Conservation (phyloP, 2,329 filamentous ascomycete genomes). For the Plectosphaerella sp. region DNA sequence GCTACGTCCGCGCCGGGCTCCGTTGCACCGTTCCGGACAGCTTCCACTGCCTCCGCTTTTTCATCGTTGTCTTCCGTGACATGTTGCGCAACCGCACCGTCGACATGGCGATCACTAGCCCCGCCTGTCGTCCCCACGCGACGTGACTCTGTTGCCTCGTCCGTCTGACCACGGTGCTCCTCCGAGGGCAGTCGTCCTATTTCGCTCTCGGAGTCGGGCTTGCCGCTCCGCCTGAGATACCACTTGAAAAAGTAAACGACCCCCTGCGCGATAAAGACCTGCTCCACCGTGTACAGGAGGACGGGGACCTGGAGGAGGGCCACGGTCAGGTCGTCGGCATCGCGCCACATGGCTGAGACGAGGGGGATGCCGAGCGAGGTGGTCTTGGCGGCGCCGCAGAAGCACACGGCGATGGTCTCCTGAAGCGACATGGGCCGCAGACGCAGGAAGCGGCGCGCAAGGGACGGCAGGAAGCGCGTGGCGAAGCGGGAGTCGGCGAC, state of each 20-base stretch:
- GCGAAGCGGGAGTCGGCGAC: conserved; percentile 23
- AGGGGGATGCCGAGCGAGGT: conserved; percentile 66
- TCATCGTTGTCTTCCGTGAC: neutral
- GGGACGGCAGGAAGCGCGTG: conserved; percentile 18
- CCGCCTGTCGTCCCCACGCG: neutral
- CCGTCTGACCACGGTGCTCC: neutral
- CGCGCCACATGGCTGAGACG: conserved; percentile 62
- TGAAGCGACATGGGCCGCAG: conserved; percentile 50
- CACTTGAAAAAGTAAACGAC: conserved; percentile 42
- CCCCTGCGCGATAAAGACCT: conserved; percentile 42
- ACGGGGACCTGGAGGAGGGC: conserved; percentile 61
- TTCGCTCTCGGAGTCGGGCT: neutral
- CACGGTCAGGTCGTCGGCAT: conserved; percentile 47
- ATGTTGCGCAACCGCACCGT: neutral
- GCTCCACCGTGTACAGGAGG: conserved; percentile 57
- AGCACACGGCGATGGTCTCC: conserved; percentile 67
- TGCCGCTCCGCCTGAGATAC: conserved; percentile 25
- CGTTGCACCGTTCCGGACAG: neutral
- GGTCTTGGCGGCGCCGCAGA: conserved; percentile 70
- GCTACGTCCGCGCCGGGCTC: neutral
- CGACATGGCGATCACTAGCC: neutral
- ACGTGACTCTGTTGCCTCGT: neutral
- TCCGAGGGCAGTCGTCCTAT: neutral
- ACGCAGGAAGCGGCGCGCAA: conserved; percentile 32
- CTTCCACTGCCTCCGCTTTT: neutral